These are phyloP conservation scores for Nissolia schottii DNA, from an alignment of 306 rosid genomes.

Conservation along the genomic window DNA sequence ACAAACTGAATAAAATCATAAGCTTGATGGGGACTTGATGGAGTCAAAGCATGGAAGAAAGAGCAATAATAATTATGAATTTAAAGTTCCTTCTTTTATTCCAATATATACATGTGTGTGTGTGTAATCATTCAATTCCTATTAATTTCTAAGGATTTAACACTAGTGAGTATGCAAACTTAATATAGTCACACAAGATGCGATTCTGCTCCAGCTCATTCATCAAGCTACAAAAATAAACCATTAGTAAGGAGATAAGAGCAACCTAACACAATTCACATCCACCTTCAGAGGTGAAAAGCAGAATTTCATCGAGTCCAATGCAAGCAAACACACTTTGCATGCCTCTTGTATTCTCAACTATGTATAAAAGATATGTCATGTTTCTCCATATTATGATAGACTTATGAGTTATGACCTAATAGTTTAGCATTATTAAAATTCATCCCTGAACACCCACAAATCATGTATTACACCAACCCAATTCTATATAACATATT, in stretches of 20 bases:
- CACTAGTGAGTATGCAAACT: neutral
- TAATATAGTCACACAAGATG: neutral
- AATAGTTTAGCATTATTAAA: neutral
- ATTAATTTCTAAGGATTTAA: neutral
- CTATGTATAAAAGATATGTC: neutral
- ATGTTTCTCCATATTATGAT: neutral
- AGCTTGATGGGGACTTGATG: neutral
- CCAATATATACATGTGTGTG: neutral
- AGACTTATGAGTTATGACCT: neutral
- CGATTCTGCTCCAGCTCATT: neutral
- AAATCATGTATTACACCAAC: neutral
- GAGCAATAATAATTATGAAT: neutral
- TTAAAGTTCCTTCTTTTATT: neutral
- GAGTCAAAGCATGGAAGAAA: neutral
- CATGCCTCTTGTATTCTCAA: neutral
- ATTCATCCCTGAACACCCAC: neutral
- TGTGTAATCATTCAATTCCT: neutral
- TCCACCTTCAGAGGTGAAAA: neutral
- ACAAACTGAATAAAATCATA: neutral
- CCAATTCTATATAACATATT: neutral
- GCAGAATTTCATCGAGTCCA: neutral
- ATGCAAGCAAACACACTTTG: neutral
- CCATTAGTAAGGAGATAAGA: neutral
- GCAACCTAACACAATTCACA: neutral
- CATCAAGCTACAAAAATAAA: neutral